These are phyloP conservation scores for Irpex rosettiformis DNA, from an alignment of 1,284 basidiomycete genomes.

Conservation along the genomic window DNA sequence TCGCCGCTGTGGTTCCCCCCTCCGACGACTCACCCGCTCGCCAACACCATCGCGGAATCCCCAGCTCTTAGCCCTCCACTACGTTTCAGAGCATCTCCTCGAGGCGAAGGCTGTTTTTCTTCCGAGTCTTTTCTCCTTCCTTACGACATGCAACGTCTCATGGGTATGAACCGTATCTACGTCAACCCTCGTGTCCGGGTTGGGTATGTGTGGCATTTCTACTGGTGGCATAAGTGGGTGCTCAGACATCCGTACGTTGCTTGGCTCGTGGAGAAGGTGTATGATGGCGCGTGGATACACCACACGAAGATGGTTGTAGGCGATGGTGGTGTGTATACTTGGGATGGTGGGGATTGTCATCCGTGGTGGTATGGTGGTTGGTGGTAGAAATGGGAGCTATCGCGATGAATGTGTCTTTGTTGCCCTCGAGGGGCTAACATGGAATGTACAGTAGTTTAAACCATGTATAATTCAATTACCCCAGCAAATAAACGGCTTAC, in stretches of 20 bases:
- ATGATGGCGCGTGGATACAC: conserved; percentile 37
- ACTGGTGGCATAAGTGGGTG: conserved; percentile 44
- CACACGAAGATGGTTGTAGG: conserved; percentile 36
- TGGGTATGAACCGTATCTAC: conserved; percentile 37
- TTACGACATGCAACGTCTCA: conserved; percentile 51
- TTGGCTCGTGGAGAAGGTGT: conserved; percentile 42
- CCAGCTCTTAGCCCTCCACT: conserved; percentile 35
- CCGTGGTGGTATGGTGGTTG: conserved; percentile 27
- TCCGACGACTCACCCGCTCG: conserved; percentile 27
- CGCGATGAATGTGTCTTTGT: neutral
- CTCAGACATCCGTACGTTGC: conserved; percentile 38
- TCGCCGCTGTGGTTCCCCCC: conserved; percentile 26
- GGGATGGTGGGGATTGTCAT: conserved; percentile 39
- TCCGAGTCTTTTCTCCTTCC: conserved; percentile 52
- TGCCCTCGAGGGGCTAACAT: too few species aligned
- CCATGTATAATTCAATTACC: too few species aligned
- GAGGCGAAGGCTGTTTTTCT: conserved; percentile 43
- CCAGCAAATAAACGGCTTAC: too few species aligned
- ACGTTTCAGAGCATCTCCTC: conserved; percentile 40
- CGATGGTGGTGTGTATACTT: conserved; percentile 29
- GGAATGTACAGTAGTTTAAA: too few species aligned
- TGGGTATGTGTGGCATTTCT: conserved; percentile 38
- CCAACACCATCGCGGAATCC: conserved; percentile 20
- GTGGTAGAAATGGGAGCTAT: conserved; percentile 1
- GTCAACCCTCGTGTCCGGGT: conserved; percentile 43